Percentiles rank a stretch among this genome's conserved stretches.
Evolutionary conservation across 495 filamentous ascomycete genomes (phyloP).

Genomic region (Trichocladium uniseriatum): DNA sequence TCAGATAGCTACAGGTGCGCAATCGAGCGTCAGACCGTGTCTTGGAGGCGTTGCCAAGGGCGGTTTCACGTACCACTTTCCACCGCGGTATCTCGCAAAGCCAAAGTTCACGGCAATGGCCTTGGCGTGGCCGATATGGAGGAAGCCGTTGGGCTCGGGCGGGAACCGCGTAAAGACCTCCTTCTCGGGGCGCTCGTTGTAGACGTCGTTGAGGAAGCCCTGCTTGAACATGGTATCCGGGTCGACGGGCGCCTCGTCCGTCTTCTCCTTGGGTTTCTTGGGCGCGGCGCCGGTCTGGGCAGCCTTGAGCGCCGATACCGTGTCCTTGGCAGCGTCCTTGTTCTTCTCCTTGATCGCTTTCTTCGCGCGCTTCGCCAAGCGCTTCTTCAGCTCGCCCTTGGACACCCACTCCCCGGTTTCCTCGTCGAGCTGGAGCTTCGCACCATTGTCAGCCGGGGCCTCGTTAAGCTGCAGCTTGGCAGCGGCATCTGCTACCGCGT

Average conservation of each 20-base stretch:
- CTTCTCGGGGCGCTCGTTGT: slow-evolving; percentile 61
- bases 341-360: slow-evolving; percentile 46
- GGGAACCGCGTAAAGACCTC: slow-evolving; percentile 75
- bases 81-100: slow-evolving; percentile 78
- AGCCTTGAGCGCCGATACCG: slow-evolving; percentile 1
- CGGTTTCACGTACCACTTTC: slow-evolving; percentile 43
- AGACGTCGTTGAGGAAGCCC: slow-evolving; percentile 74
- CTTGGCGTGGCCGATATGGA: slow-evolving; percentile 81
- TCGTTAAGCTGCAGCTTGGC: slow-evolving; percentile 53
- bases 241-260: slow-evolving; percentile 45
- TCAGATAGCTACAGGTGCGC: slow-evolving; percentile 39
- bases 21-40: neutral
- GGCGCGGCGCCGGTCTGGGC: slow-evolving; percentile 26
- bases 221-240: slow-evolving; percentile 72
- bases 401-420: slow-evolving; percentile 60
- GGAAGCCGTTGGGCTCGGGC: slow-evolving; percentile 75
- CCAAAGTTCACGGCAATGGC: slow-evolving; percentile 98
- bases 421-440: slow-evolving; percentile 55
- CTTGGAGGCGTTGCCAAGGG: neutral
- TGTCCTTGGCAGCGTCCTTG: slow-evolving; percentile 24
- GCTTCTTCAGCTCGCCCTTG: slow-evolving; percentile 58
- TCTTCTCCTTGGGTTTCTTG: slow-evolving; percentile 37
- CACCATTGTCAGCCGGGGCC: slow-evolving; percentile 39
- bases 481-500: slow-evolving; percentile 39
- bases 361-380: slow-evolving; percentile 51